Evolutionary conservation across 352 stramenopile species (phyloP).

Genomic region (Aphanomyces stellatus): DNA sequence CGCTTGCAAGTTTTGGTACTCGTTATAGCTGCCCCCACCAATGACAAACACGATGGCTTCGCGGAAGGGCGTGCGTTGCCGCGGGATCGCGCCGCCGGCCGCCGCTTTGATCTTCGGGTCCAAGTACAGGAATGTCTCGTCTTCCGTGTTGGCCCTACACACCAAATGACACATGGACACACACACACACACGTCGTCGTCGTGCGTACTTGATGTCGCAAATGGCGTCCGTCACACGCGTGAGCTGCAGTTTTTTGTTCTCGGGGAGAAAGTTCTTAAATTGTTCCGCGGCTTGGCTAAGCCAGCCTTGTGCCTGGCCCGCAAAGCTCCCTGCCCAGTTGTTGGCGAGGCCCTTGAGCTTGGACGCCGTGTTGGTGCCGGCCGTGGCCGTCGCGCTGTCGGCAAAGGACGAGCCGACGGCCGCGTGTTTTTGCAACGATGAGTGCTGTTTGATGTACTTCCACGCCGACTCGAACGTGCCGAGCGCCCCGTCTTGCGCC

Average conservation of each 20-base stretch:
- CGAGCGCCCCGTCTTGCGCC: slow-evolving; percentile 41
- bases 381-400: slow-evolving; percentile 20
- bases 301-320: slow-evolving; percentile 65
- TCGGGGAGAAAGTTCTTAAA: slow-evolving; percentile 84
- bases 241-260: slow-evolving; percentile 83
- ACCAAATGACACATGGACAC: not conserved
- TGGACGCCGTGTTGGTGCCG: slow-evolving; percentile 28
- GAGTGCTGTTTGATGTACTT: slow-evolving; percentile 77
- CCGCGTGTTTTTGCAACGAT: slow-evolving; percentile 70
- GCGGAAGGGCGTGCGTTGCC: slow-evolving; percentile 67
- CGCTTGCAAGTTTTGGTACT: slow-evolving; percentile 81
- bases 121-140: slow-evolving; percentile 77
- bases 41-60: slow-evolving; percentile 86
- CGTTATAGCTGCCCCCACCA: slow-evolving; percentile 80
- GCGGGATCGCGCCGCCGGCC: slow-evolving; percentile 43
- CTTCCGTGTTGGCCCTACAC: slow-evolving; percentile 54
- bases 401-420: slow-evolving; percentile 43
- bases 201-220: slow-evolving; percentile 53
- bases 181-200: too few relatives aligned
- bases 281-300: slow-evolving; percentile 67
- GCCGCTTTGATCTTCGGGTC: slow-evolving; percentile 79
- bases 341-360: slow-evolving; percentile 45
- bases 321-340: slow-evolving; percentile 21
- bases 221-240: slow-evolving; percentile 70
- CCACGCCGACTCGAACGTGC: slow-evolving; percentile 51